These are phyloP conservation scores for Rhodotorula mucilaginosa DNA, from an alignment of 1,284 basidiomycete genomes.

Conservation along the genomic window DNA sequence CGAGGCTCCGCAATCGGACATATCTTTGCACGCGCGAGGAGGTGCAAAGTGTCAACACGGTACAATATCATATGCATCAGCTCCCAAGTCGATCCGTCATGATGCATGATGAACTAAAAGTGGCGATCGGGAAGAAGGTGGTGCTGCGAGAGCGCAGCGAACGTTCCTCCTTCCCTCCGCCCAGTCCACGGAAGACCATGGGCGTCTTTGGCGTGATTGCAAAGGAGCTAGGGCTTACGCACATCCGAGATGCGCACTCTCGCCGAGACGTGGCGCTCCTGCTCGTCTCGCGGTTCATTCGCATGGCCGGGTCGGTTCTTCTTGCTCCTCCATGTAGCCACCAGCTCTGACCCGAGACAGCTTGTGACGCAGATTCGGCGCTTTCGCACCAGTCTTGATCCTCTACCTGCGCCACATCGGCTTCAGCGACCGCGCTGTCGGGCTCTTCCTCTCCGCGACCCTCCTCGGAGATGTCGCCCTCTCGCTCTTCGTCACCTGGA, in stretches of 20 bases:
- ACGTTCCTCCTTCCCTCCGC: not conserved
- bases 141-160: not conserved
- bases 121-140: not conserved
- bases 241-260: conserved; percentile 17
- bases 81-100: too few species aligned
- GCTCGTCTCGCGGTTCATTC: conserved; percentile 24
- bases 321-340: not conserved
- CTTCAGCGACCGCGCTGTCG: conserved; percentile 22
- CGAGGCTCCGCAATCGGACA: too few species aligned
- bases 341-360: too few species aligned
- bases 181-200: not conserved
- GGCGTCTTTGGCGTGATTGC: not conserved
- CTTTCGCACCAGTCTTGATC: conserved; percentile 35
- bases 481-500: conserved; percentile 34
- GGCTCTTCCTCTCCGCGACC: conserved; percentile 32
- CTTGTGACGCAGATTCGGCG: conserved; percentile 24
- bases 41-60: too few species aligned
- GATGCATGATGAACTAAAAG: not conserved
- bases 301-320: conserved; percentile 24
- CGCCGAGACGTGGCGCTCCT: conserved; percentile 21
- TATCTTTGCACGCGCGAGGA: too few species aligned
- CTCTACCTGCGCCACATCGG: conserved; percentile 22
- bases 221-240: conserved; percentile 24
- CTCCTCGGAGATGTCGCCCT: conserved; percentile 36
- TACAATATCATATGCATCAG: too few species aligned